Conservation (phyloP, 306 rosid genomes). For the Mimosa bimucronata region DNA sequence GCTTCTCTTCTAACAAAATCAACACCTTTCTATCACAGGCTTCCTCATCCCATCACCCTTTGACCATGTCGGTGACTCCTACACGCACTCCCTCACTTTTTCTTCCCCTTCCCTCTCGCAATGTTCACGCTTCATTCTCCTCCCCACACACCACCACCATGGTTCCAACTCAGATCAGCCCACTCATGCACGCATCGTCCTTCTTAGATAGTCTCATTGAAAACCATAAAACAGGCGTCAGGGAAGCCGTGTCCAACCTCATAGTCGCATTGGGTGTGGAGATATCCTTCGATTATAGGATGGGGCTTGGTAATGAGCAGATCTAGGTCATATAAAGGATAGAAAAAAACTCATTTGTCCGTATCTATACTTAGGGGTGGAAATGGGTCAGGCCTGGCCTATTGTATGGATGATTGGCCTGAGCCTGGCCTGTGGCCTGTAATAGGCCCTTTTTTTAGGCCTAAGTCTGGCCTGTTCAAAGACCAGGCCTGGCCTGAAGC, state of each 20-base stretch:
- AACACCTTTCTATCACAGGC: not conserved
- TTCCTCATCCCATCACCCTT: not conserved
- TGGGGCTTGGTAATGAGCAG: not conserved
- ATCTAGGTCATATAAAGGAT: too few species aligned
- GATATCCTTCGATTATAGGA: not conserved
- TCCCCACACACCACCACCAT: not conserved
- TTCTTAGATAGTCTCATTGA: not conserved
- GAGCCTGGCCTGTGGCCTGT: too few species aligned
- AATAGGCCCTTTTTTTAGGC: too few species aligned
- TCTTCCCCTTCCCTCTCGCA: not conserved
- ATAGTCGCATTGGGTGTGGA: slow-evolving; percentile 11
- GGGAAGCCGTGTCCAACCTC: not conserved
- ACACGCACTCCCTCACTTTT: not conserved
- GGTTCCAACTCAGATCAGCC: not conserved
- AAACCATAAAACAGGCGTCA: not conserved
- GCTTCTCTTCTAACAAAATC: not conserved
- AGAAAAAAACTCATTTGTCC: too few species aligned
- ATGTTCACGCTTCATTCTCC: not conserved
- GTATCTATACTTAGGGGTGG: too few species aligned
- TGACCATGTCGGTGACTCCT: not conserved
- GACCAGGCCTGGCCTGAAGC: too few species aligned
- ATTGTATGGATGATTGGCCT: too few species aligned
- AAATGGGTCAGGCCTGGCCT: too few species aligned
- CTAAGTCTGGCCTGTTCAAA: too few species aligned
- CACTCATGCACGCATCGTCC: not conserved